These are phyloP conservation scores for Perilla frutescens DNA, from an alignment of 257 asterid species.

Conservation along the genomic window DNA sequence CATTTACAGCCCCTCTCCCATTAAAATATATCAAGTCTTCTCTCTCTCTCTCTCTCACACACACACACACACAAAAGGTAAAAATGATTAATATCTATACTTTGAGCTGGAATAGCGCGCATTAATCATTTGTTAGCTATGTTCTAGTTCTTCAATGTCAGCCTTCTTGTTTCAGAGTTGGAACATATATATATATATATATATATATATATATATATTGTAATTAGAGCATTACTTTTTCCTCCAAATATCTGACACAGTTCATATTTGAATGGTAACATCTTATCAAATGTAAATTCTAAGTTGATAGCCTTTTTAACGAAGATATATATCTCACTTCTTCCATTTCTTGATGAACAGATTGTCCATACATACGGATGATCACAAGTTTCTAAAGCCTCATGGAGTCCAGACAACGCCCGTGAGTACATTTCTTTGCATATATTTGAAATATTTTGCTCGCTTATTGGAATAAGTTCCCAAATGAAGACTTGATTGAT, in stretches of 20 bases:
- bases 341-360: constrained; percentile 14
- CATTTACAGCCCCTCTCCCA: background rate
- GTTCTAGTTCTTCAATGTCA: background rate
- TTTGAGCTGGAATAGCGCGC: constrained; percentile 8
- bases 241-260: background rate
- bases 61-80: constrained; percentile 30
- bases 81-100: constrained; percentile 10
- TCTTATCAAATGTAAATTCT: too few relatives aligned
- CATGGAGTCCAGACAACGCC: constrained; percentile 53
- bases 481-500: too few relatives aligned
- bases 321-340: background rate
- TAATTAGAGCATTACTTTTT: background rate
- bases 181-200: too few relatives aligned
- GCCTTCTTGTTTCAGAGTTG: too few relatives aligned
- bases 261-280: too few relatives aligned
- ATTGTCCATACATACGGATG: constrained; percentile 18
- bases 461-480: background rate
- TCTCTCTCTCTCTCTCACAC: constrained; percentile 26
- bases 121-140: background rate
- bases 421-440: constrained; percentile 38
- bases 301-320: too few relatives aligned
- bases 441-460: background rate
- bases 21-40: background rate
- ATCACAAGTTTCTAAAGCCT: constrained; percentile 36
- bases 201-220: too few relatives aligned